Conservation (phyloP, 1,284 basidiomycete species). For the Takashimella tepidaria region DNA sequence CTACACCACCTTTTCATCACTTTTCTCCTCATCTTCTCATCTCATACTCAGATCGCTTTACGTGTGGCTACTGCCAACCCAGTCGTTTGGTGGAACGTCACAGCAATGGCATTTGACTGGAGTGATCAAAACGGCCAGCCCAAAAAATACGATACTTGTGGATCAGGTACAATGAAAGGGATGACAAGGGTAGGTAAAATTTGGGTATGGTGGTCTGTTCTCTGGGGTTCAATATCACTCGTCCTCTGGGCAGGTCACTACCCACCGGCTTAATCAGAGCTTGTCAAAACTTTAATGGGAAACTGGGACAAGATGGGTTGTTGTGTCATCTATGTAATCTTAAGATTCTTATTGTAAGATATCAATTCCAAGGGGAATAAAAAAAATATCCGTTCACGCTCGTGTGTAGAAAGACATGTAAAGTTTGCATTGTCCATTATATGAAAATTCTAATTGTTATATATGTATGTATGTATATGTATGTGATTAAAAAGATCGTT, state of each 20-base stretch:
- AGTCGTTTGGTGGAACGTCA: constrained; percentile 75
- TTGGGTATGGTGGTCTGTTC: constrained; percentile 60
- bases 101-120: constrained; percentile 54
- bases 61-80: constrained; percentile 75
- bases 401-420: too few species aligned
- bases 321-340: too few species aligned
- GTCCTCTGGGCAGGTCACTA: constrained; percentile 81
- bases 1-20: constrained; percentile 62
- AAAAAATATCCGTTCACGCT: too few species aligned
- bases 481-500: too few species aligned
- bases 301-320: too few species aligned
- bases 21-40: constrained; percentile 64
- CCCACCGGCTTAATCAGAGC: constrained; percentile 81
- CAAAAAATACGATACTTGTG: neutral
- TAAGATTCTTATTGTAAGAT: too few species aligned
- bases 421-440: neutral
- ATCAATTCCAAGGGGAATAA: too few species aligned
- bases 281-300: too few species aligned
- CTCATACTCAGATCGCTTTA: constrained; percentile 87
- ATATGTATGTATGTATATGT: too few species aligned
- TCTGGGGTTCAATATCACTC: constrained; percentile 69
- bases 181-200: constrained; percentile 5
- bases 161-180: constrained; percentile 42
- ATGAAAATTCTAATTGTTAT: too few species aligned
- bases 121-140: neutral